A percentile compares a stretch with the other conserved stretches of the same genome.
phyloP scores from a whole-genome alignment of 108 stramenopile species.

The Skeletonema menzelii region DNA sequence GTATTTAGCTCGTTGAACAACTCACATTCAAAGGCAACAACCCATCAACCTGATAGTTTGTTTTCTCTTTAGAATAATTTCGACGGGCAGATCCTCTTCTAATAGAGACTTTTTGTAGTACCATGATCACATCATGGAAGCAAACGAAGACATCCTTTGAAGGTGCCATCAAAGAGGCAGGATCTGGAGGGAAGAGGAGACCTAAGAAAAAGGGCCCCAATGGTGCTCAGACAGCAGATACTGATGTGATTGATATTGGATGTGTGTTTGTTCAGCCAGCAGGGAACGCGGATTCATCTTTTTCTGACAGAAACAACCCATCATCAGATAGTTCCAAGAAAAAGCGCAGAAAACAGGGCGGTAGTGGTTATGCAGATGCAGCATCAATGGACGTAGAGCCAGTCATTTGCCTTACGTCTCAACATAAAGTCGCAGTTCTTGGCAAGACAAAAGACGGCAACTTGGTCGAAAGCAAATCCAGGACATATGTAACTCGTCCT shows the following conservation, averaged over 20 bases:
- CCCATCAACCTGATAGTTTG: background rate
- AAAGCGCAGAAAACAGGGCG: conserved; percentile 29
- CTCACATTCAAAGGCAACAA: background rate
- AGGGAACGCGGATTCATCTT: conserved; percentile 4
- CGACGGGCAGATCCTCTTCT: background rate
- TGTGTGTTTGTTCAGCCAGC: conserved; percentile 27
- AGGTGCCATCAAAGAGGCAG: conserved; percentile 7
- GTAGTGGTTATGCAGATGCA: conserved; percentile 1
- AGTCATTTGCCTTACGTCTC: conserved; percentile 38
- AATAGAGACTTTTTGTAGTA: background rate
- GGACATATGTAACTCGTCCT: conserved; percentile 42
- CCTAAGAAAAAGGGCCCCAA: background rate
- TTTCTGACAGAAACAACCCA: conserved; percentile 19
- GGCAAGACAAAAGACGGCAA: conserved; percentile 9
- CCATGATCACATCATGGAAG: conserved; percentile 45
- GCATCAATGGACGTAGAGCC: conserved; percentile 21
- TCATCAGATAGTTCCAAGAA: conserved; percentile 21
- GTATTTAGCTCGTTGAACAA: too few relatives aligned
- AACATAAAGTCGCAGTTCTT: conserved; percentile 33
- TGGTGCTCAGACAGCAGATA: background rate
- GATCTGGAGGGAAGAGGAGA: conserved; percentile 13
- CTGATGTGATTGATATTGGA: conserved; percentile 15
- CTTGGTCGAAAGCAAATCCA: conserved; percentile 39
- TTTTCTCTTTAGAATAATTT: background rate
- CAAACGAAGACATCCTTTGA: conserved; percentile 37